Evolutionary conservation across 768 basidiomycete species (phyloP).

Genomic region (Boletus bicolor): DNA sequence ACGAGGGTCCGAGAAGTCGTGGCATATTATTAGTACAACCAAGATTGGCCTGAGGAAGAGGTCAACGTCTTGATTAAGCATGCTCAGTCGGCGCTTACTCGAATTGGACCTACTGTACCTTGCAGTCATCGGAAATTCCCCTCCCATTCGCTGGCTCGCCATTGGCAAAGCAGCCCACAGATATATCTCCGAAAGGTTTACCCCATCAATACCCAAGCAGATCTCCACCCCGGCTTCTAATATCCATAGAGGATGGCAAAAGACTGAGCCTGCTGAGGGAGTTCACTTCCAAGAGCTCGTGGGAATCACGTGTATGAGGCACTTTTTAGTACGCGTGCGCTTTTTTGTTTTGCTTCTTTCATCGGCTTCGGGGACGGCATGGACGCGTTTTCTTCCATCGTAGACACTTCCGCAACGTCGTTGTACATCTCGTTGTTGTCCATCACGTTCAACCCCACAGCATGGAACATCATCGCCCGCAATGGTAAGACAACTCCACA

Average conservation of each 20-base stretch:
- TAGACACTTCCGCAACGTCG: slow-evolving; percentile 66
- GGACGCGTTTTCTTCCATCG: slow-evolving; percentile 28
- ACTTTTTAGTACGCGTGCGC: background rate
- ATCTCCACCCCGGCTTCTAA: background rate
- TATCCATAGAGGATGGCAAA: too few relatives aligned
- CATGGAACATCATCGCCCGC: slow-evolving; percentile 93
- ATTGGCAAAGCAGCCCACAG: background rate
- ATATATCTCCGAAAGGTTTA: background rate
- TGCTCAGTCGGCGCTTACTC: background rate
- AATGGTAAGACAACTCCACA: slow-evolving; percentile 58
- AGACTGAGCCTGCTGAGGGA: too few relatives aligned
- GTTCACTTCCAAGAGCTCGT: slow-evolving; percentile 1
- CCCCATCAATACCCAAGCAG: background rate
- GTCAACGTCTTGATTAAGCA: background rate
- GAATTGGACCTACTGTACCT: background rate
- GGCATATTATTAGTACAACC: background rate
- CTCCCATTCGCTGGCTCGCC: background rate
- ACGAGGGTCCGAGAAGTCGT: too few relatives aligned
- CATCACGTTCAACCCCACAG: slow-evolving; percentile 88
- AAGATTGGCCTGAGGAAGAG: background rate
- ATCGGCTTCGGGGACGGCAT: slow-evolving; percentile 2
- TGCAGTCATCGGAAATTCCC: background rate
- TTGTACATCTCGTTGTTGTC: slow-evolving; percentile 62
- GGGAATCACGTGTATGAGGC: slow-evolving; percentile 5
- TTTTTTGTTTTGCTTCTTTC: background rate